Base-by-base conservation (phyloP, 2,329 filamentous ascomycete species). In the Cadophora malorum region DNA sequence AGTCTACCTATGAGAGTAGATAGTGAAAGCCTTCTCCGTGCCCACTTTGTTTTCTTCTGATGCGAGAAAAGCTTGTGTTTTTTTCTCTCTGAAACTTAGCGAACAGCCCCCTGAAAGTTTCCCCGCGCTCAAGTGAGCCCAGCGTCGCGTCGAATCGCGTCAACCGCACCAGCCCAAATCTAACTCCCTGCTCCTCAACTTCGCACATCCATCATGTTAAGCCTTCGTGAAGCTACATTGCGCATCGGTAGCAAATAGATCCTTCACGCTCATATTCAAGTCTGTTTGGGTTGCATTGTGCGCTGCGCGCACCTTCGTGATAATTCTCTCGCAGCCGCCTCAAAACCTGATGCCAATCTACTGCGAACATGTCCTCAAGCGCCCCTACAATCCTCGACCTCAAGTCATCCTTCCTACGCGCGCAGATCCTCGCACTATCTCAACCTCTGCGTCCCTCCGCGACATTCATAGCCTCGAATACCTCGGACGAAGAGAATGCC, bases 321-420 rank as follows among this genome's bases (percentile, higher is more conserved):
- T 14, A 16, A 16, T 14, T 35, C 8, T 38, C 19, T 21, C 2
- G 33, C 33, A 21, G n/a, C 19, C 3, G 16, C 12, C 19, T 23
- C 61, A 3, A 52, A 28, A 21, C 33, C 4, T 12, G 1, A 61
- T 33, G 3, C 38, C 23, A 4, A 31, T 21, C 16, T n/a, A 45
- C 23, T n/a, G 23, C 25, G 49, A 68, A 41, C 21, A 79, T 77
- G 75, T 67, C 78, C 50, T 71, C 73, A 7, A 63, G 21, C n/a
- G 21, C 83, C 1, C 86, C 86, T 3, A 89, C 88, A 1, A 83
- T 90, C 69, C 81, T 89, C 58, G 81, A 86, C 28, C 81, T 89
- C 64, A 93, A 93, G 77, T 85, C 88, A 61, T 76, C 83, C 68
- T 93, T 93, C 77, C 81, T 92, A 45, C 81, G 82, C 55, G 79